Evolutionary conservation across 495 filamentous ascomycete species (phyloP), one percentile per base, ranked within the genome.

Genomic region (Rusavskia elegans): DNA sequence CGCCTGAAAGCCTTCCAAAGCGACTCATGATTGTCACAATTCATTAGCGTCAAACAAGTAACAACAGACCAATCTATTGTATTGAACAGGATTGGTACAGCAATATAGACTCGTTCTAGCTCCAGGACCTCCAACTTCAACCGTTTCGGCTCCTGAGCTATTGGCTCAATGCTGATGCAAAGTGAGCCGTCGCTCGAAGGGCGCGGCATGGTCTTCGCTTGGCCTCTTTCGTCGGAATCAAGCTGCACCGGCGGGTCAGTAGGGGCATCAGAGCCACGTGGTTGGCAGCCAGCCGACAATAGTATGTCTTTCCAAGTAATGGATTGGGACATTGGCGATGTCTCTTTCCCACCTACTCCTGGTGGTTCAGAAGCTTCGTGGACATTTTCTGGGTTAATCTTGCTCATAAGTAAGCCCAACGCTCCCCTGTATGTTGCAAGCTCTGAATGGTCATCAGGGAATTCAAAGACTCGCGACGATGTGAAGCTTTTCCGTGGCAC

Each of bases 1-100:
- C 80, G 76, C 39, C 83, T 79, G 10, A 97, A 72, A 37, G 81
- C 76, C 59, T 81, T 82, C 88, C 87, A 95, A 3, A 97, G 76
- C 45, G 78, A 71, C 39, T 93, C 87, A 60, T 88, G 82, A 45
- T 84, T 76, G 27, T 75, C 69, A 61, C 90, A 95, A 40, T 83
- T 73, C 45, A 97, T 78, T 16, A 97, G 73, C 0, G 90, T 95
- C 46, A 97, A 67, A 16, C 71, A 83, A n/a, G 79, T 83, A 40
- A 95, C 64, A 3, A 74, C 65, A 0, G 79, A 80, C 86, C 86
- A 95, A 63, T 97, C 87, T 49, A 95, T 74, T 0, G 80, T 80
- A 45, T 78, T 77, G 37, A 80, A 68, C 29, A 89, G 71, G 17
- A 85, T 77, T 16, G 79, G 69, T 20, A 88, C 68, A 10, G 82